Percentiles rank a stretch among this genome's conserved stretches.
Evolutionary conservation across 1,139 yeast species (phyloP).

Genomic region (Debaryomycetaceae sp.): DNA sequence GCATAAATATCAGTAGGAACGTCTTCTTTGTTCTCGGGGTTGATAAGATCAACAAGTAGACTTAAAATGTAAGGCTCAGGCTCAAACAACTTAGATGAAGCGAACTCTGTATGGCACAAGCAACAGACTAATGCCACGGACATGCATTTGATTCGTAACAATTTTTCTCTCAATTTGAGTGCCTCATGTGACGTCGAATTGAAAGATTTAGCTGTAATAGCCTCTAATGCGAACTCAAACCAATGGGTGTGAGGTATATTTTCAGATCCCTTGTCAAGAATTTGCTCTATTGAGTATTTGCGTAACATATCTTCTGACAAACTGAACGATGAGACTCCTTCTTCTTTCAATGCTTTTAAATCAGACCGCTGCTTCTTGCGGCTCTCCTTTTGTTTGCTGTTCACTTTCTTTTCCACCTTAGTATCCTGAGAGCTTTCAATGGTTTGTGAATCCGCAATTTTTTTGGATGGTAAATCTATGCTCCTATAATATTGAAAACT

Average conservation of each 20-base stretch:
- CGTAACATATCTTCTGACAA: conserved; percentile 49
- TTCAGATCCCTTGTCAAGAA: conserved; percentile 58
- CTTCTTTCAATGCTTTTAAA: conserved; percentile 13
- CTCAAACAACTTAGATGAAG: conserved; percentile 66
- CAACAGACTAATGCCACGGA: conserved; percentile 59
- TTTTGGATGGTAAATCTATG: neutral
- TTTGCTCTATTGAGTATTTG: conserved; percentile 55
- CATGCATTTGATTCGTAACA: conserved; percentile 62
- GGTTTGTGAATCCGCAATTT: neutral
- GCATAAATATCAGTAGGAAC: conserved; percentile 52
- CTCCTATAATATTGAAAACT: conserved; percentile 54
- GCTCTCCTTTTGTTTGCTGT: neutral
- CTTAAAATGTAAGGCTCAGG: conserved; percentile 73
- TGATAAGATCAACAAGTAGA: conserved; percentile 65
- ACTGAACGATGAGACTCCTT: conserved; percentile 45
- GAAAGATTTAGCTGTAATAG: conserved; percentile 71
- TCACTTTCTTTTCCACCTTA: neutral
- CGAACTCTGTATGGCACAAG: conserved; percentile 49
- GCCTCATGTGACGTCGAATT: conserved; percentile 54
- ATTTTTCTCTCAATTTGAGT: conserved; percentile 51
- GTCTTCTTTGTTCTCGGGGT: conserved; percentile 50
- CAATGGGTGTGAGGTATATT: conserved; percentile 61
- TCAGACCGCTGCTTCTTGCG: neutral
- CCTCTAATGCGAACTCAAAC: conserved; percentile 61
- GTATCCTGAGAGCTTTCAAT: neutral